phyloP scores from a whole-genome alignment of 2,329 filamentous ascomycete genomes.

The Colletotrichum spaethianum region DNA sequence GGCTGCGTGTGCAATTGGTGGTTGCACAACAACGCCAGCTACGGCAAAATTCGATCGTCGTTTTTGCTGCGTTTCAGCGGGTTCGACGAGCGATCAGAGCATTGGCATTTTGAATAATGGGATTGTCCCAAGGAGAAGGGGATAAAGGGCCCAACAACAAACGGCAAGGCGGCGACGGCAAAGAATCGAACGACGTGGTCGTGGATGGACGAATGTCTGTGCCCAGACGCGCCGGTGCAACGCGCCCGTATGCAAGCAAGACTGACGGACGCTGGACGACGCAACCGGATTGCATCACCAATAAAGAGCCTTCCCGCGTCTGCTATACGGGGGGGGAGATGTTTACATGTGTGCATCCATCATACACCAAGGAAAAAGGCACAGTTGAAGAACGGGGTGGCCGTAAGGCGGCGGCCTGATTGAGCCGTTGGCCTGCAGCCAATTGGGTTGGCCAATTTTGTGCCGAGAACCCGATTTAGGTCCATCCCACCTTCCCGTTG shows the following conservation, averaged over 20 bases:
- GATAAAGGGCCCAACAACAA: not conserved
- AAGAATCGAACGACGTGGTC: not conserved
- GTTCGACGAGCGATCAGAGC: constrained; percentile 4
- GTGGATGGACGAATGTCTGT: constrained; percentile 4
- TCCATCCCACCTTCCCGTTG: constrained; percentile 23
- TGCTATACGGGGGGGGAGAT: constrained; percentile 4
- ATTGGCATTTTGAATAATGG: constrained; percentile 6
- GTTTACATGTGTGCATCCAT: not conserved
- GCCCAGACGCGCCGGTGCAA: constrained; percentile 35
- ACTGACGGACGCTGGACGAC: constrained; percentile 15
- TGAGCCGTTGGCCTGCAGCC: not conserved
- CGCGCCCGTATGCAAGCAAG: constrained; percentile 4
- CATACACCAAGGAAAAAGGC: no score
- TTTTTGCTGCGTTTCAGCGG: constrained; percentile 17
- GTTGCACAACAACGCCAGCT: not conserved
- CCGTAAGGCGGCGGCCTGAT: not conserved
- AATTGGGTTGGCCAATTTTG: constrained; percentile 5
- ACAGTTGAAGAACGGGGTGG: constrained; percentile 10
- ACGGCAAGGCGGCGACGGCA: not conserved
- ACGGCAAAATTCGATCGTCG: constrained; percentile 9
- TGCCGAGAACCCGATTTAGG: constrained; percentile 21
- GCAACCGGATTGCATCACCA: constrained; percentile 35
- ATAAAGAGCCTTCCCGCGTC: constrained; percentile 9
- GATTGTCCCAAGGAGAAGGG: constrained; percentile 11
- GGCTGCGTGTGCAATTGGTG: not conserved